Evolutionary conservation across 2,329 filamentous ascomycete species (phyloP).

Genomic region (Trichoderma sp.): DNA sequence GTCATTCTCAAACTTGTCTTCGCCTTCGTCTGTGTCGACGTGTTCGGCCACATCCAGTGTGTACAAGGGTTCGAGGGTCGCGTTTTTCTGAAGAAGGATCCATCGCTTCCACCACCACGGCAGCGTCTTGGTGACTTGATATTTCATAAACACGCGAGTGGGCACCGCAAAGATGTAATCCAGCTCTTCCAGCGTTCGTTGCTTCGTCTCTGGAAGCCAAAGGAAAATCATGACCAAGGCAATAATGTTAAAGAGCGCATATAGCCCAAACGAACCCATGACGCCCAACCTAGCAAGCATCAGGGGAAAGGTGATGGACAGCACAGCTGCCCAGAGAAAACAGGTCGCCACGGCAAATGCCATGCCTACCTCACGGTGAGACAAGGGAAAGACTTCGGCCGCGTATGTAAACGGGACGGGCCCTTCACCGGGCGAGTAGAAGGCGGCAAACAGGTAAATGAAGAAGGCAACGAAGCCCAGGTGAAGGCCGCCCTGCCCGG

Average conservation of each 20-base stretch:
- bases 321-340: conserved; percentile 57
- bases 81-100: conserved; percentile 49
- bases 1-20: conserved; percentile 37
- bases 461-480: conserved; percentile 54
- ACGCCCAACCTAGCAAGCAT: conserved; percentile 48
- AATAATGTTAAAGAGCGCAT: conserved; percentile 54
- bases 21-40: conserved; percentile 32
- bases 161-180: conserved; percentile 63
- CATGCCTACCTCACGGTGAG: conserved; percentile 71
- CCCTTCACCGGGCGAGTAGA: conserved; percentile 57
- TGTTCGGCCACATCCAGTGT: conserved; percentile 39
- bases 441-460: conserved; percentile 54
- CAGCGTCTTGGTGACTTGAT: conserved; percentile 54
- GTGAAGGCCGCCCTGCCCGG: conserved; percentile 34
- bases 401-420: conserved; percentile 67
- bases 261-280: conserved; percentile 53
- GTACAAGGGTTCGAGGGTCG: conserved; percentile 43
- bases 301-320: conserved; percentile 62
- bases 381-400: conserved; percentile 68
- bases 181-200: conserved; percentile 52
- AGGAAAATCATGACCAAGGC: conserved; percentile 57
- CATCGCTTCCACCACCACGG: conserved; percentile 62
- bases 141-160: conserved; percentile 54
- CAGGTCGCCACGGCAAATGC: conserved; percentile 66
- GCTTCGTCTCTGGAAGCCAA: conserved; percentile 59